Conservation (phyloP, 768 basidiomycete genomes). For the Polyporus arcularius region DNA sequence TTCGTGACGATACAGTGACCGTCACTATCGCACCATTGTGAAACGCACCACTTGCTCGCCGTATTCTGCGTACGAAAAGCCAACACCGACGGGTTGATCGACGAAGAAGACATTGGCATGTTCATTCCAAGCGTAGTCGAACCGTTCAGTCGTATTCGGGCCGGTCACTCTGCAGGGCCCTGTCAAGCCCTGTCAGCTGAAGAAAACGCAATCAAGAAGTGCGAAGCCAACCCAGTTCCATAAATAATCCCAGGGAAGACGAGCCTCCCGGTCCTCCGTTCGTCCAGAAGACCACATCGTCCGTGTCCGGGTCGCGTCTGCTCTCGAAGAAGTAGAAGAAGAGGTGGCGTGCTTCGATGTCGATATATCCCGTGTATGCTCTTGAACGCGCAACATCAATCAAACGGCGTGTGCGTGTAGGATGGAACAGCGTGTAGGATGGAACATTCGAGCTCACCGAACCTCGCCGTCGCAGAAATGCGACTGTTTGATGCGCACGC, state of each 20-base stretch:
- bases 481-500: too few relatives aligned
- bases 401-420: too few relatives aligned
- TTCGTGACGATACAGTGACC: neutral
- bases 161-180: slow-evolving; percentile 68
- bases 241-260: slow-evolving; percentile 38
- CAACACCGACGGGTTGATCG: slow-evolving; percentile 37
- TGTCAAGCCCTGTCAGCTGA: slow-evolving; percentile 36
- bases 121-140: slow-evolving; percentile 64
- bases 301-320: slow-evolving; percentile 33
- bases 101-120: slow-evolving; percentile 55
- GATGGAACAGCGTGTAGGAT: too few relatives aligned
- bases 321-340: slow-evolving; percentile 54
- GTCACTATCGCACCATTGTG: neutral
- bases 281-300: slow-evolving; percentile 36
- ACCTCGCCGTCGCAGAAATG: too few relatives aligned
- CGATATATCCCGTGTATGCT: slow-evolving; percentile 72
- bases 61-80: slow-evolving; percentile 46
- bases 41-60: slow-evolving; percentile 52
- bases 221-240: slow-evolving; percentile 46
- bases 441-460: too few relatives aligned
- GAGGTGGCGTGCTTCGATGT: slow-evolving; percentile 54
- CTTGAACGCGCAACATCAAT: too few relatives aligned
- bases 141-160: slow-evolving; percentile 48
- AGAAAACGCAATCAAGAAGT: neutral
- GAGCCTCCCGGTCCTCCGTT: slow-evolving; percentile 36